Evolutionary conservation across 2,329 filamentous ascomycete species (phyloP), one percentile per base, ranked within the genome.

Genomic region (Claviceps spartinae): DNA sequence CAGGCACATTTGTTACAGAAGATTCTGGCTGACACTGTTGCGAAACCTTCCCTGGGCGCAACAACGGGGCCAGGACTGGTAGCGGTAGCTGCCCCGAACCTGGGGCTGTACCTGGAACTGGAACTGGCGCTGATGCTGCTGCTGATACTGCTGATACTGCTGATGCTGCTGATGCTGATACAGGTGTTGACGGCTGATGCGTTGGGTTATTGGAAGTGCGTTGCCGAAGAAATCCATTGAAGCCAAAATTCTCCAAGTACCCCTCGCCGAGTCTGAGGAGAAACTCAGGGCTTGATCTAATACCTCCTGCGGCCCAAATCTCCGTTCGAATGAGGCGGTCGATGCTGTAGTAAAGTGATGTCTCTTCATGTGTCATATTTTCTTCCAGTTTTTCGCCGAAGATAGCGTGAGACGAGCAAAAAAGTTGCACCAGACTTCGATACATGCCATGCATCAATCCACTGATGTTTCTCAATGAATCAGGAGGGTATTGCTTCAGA

Each of bases 221-320:
- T 18, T 54, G 58, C 6, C 64, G 55, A 48, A 68, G 57, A 52
- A 68, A 68, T 8, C 66, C 66, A 24, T 66, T 60, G 54, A 62
- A 67, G 4, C 60, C 59, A 43, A 57, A 54, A 7, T 64, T 64
- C 2, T 71, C 68, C 2, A 63, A 58, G 38, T 72, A 69, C 1
- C 69, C 69, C 48, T 67, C 68, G 8, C 77, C 77, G 0, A 80
- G 67, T 11, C 63, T 66, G 40, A 75, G 59, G 36, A 81, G 63
- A 48, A 78, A 80, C 18, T 77, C 73, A 42, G 67, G 68, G 6
- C 70, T 72, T 4, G 74, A 74, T 9, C 60, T 58, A 9, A 79
- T 72, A 8, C 70, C 69, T 45, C 69, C 68, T 7, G 71, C 59
- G 7, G 61, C 54, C 77, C 77, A 81, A 2, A 68, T 64, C 8